Base-by-base conservation (phyloP, 2,329 filamentous ascomycete species). In the Alternaria ethzedia region DNA sequence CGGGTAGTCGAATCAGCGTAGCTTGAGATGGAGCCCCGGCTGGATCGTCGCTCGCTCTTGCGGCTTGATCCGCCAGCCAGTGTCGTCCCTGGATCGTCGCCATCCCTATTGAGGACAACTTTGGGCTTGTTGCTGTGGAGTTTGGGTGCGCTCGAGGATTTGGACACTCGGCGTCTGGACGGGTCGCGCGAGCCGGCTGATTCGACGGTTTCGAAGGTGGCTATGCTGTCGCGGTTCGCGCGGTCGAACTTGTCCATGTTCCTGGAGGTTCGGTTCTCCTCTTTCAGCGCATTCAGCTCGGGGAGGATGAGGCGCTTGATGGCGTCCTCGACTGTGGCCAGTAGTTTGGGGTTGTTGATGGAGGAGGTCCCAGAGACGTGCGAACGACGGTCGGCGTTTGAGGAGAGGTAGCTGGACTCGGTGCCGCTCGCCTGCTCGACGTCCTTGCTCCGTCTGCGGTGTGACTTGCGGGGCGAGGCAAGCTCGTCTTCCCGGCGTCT, bases 261-360 rank as follows among this genome's bases (percentile, higher is more conserved):
- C 68, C 91, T 87, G 66, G 90, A 89, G 68, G 91, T 90, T 78
- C 92, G 94, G 78, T 95, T 92, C 75, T 97, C 94, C 72, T 94
- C 89, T 79, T 97, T 97, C 58, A 99, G 84, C 10, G 94, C 93
- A 71, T 93, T 95, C 47, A 99, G 85, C 79, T 99, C 95, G 0
- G 96, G 96, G 3, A 99, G 82, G 57, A 97, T 97, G 54, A 97
- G 85, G 52, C 94, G 88, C 66, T 93, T 90, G 74, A 97, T 97
- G 13, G 94, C 94, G 81, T 97, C 94, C 81, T 97, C 94, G 4
- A 97, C 94, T 0, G 94, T 96, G 74, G 96, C 92, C 3, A 97
- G 86, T 2, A 97, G 83, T 76, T 93, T 96, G 0, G 94, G 94
- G 74, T 97, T 97, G 81, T 96, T 97, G 78, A 96, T 92, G 0